Evolutionary conservation across 192 early-diverging fungal species (phyloP), one percentile per base, ranked within the genome.

Genomic region (Coemansia sp.): DNA sequence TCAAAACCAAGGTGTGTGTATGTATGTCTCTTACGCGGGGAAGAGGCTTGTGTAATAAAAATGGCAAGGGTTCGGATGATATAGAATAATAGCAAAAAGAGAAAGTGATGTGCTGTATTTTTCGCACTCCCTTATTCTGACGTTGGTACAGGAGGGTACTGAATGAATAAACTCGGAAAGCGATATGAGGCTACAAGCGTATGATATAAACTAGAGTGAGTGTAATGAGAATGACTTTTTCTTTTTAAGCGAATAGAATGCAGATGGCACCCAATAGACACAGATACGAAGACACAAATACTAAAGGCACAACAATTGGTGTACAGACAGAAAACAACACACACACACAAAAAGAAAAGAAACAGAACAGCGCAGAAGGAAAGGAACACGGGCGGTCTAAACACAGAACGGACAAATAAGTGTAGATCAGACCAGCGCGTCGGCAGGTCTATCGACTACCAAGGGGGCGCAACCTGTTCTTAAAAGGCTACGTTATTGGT

Each of bases 331-430:
- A 44, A 44, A 44, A 3, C 38, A 44, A 44, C 38, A 44, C 38
- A 44, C 14, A 44, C 14, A 44, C 28, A 30, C 28, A 30, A 60
- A 49, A 49, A 49, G 30, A 52, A 47, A 32, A 23, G 32, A 32
- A 52, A 62, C 18, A 26, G 60, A 60, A 60, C n/a, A 24, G 14
- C 51, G 23, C 30, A 62, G 34, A 50, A 38, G 19, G n/a, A 28
- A 62, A 31, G 41, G 24, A 52, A 58, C 31, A 23, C 32, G 6
- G 34, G 41, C 10, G 18, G 34, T 38, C 56, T 22, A 25, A 41
- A 58, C 56, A 58, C 32, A 58, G 49, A 32, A 25, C 12, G 21
- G 59, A 60, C 31, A 62, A 62, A 62, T 52, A 62, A 30, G 38
- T 44, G 38, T 44, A 44, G 38, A 44, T 44, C 14, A 16, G 38